These are phyloP conservation scores for Bolboschoenus planiculmis DNA, from an alignment of 176 grass and related monocot species.

Conservation along the genomic window DNA sequence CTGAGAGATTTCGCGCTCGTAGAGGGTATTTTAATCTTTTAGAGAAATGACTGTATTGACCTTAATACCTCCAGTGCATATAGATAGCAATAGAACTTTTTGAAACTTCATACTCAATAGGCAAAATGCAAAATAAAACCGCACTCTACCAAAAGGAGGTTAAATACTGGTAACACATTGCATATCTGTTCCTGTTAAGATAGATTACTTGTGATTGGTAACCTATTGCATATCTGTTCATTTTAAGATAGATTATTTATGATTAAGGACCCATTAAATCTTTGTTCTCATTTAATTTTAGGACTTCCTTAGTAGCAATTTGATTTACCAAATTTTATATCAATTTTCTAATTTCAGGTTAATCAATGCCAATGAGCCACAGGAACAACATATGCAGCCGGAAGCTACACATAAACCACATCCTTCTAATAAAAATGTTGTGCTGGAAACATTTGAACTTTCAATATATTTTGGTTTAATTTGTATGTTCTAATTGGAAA, in stretches of 20 bases:
- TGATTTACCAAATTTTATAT: conserved; percentile 18
- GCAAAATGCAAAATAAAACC: neutral
- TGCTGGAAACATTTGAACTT: neutral
- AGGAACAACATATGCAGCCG: conserved; percentile 12
- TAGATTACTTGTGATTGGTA: neutral
- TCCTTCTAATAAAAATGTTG: conserved; percentile 42
- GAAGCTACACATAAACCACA: conserved; percentile 17
- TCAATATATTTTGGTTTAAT: neutral
- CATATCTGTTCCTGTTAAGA: neutral
- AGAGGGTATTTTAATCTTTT: conserved; percentile 40
- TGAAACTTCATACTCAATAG: neutral
- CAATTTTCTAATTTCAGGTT: conserved; percentile 45
- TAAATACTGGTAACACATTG: neutral
- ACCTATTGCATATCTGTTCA: neutral
- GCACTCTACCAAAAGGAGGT: neutral
- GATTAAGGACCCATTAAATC: neutral
- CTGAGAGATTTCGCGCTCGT: conserved; percentile 53
- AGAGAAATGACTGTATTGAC: neutral
- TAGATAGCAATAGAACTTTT: neutral
- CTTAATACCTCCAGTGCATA: neutral
- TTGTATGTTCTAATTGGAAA: neutral
- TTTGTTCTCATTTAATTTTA: conserved; percentile 23
- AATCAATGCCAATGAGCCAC: conserved; percentile 34
- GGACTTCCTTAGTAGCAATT: conserved; percentile 14
- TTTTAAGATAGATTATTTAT: neutral